These are phyloP conservation scores for Psilocybe tampanensis DNA, from an alignment of 768 basidiomycete species.

Conservation along the genomic window DNA sequence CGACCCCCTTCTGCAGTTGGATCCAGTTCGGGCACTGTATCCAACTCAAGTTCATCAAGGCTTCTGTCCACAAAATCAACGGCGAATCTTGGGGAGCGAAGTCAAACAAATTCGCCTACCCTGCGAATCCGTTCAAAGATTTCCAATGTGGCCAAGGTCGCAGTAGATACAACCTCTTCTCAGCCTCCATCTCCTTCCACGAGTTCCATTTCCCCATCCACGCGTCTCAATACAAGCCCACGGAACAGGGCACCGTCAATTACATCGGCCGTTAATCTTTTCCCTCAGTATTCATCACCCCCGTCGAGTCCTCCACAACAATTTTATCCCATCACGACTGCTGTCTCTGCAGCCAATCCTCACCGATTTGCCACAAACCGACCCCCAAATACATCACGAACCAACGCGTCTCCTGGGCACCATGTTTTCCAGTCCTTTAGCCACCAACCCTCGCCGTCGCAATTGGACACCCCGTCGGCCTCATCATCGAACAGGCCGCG, in stretches of 20 bases:
- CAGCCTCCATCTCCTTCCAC: constrained; percentile 11
- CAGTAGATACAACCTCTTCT: constrained; percentile 15
- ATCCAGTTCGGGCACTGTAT: constrained; percentile 9
- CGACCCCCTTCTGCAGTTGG: constrained; percentile 25
- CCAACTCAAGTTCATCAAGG: constrained; percentile 12
- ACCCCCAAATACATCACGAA: constrained; percentile 29
- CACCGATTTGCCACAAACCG: constrained; percentile 50
- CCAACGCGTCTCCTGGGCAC: constrained; percentile 17
- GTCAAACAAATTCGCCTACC: constrained; percentile 26
- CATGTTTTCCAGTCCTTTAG: constrained; percentile 35
- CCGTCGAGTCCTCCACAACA: constrained; percentile 25
- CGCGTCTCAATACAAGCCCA: constrained; percentile 23
- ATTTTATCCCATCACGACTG: constrained; percentile 62
- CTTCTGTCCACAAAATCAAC: constrained; percentile 18
- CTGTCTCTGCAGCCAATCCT: constrained; percentile 57
- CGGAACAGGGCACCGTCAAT: constrained; percentile 44
- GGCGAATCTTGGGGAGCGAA: constrained; percentile 16
- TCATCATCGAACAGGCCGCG: constrained; percentile 11
- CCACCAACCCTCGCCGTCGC: constrained; percentile 14
- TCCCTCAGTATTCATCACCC: constrained; percentile 16
- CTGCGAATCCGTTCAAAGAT: constrained; percentile 65
- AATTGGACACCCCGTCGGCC: constrained; percentile 1
- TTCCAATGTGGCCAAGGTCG: constrained; percentile 46
- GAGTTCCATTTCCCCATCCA: constrained; percentile 21
- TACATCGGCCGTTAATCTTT: constrained; percentile 36